phyloP scores from a whole-genome alignment of 371 early-diverging fungal genomes.

The Mucor indicus region DNA sequence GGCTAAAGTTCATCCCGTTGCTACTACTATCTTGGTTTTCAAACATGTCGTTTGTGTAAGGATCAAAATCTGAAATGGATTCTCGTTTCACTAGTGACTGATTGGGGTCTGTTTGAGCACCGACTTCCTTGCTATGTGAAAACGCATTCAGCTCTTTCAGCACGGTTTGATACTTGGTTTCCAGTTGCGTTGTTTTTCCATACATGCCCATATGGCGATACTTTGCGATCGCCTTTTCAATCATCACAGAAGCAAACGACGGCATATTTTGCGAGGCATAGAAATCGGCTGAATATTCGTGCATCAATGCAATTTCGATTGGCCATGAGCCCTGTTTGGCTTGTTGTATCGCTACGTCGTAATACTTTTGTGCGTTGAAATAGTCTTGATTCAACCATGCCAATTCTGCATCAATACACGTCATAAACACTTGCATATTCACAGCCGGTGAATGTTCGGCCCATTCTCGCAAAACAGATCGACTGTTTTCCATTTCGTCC shows the following conservation, averaged over 20 bases:
- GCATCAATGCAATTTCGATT: slow-evolving; percentile 27
- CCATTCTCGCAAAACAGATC: slow-evolving; percentile 26
- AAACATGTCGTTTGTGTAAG: background rate
- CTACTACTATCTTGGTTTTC: slow-evolving; percentile 1
- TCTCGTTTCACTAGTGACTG: slow-evolving; percentile 8
- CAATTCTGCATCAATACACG: slow-evolving; percentile 43
- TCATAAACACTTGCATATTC: slow-evolving; percentile 33
- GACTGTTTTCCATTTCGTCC: slow-evolving; percentile 13
- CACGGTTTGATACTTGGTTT: slow-evolving; percentile 1
- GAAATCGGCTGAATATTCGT: slow-evolving; percentile 41
- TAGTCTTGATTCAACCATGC: slow-evolving; percentile 25
- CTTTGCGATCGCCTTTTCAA: slow-evolving; percentile 31
- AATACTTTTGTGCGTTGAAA: slow-evolving; percentile 24
- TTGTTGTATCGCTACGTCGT: slow-evolving; percentile 35
- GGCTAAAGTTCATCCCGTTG: slow-evolving; percentile 8
- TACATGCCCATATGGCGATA: slow-evolving; percentile 35
- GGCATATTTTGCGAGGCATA: slow-evolving; percentile 25
- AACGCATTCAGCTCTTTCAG: background rate
- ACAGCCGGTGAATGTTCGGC: slow-evolving; percentile 30
- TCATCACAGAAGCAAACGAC: slow-evolving; percentile 25
- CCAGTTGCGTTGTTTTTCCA: slow-evolving; percentile 35
- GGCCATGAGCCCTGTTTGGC: slow-evolving; percentile 38
- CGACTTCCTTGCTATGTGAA: slow-evolving; percentile 3
- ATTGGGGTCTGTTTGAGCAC: slow-evolving; percentile 30
- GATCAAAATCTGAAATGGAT: slow-evolving; percentile 6